Base-by-base conservation (phyloP, 2,329 filamentous ascomycete species). In the Bipolaris victoriae region DNA sequence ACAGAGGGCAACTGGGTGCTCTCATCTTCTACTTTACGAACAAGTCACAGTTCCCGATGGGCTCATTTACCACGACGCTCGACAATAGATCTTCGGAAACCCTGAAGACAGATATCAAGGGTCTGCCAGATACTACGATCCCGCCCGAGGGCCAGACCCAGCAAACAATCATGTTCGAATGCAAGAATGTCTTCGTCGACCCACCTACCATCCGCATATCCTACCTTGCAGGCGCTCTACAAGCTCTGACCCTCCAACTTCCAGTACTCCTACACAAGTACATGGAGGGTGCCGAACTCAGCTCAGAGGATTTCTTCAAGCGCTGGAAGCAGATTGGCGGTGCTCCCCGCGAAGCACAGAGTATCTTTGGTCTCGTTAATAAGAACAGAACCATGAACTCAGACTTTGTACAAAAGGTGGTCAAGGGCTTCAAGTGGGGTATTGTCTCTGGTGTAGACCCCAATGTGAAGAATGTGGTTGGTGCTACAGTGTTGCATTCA, bases 271-370 rank as follows among this genome's bases (percentile, higher is more conserved):
- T 94, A 52, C 94, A 98, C 78, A 97, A 97, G 75, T 99, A 97
- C 73, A 97, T 98, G 92, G 93, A 97, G 62, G 87, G 91, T 0
- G 93, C 95, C 0, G 89, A 95, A 55, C 82, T 99, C 37, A 86
- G 86, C 6, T 87, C 89, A 0, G 95, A 99, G 50, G 95, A 99
- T 73, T 99, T 98, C 79, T 99, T 99, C 85, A 97, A 96, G 82
- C 85, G 96, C 49, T 99, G 95, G 95, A 96, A 97, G 82, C 95
- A 99, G 79, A 98, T 99, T 68, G 95, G 95, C 11, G 92, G 90
- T 5, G 86, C 87, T 1, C 89, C 93, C 1, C 86, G 96, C 29
- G 96, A 99, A 77, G 88, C 91, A 0, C 95, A 99, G 75, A 85
- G 85, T 46, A 92, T 98, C 31, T 96, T 99, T 76, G 87, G 88